Evolutionary conservation across 352 stramenopile genomes (phyloP).

Genomic region (Globisporangium canariense): DNA sequence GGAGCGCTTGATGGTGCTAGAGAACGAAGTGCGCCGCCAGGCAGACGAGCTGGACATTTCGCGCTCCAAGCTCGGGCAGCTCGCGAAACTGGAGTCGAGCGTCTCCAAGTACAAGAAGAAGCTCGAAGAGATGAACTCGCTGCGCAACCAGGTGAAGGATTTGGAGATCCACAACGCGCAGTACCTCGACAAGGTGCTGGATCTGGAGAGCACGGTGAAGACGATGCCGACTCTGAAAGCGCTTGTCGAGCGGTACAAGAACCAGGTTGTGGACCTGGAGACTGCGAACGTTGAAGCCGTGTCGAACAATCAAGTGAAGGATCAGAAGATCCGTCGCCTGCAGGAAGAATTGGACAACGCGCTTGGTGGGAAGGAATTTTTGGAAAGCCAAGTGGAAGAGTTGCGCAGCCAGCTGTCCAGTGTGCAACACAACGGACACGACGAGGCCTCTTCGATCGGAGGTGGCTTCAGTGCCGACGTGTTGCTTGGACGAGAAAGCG

Average conservation of each 20-base stretch:
- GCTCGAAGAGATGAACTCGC: constrained; percentile 80
- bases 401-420: constrained; percentile 60
- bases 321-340: constrained; percentile 76
- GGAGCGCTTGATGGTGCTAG: constrained; percentile 74
- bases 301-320: constrained; percentile 78
- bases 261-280: constrained; percentile 85
- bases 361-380: constrained; percentile 75
- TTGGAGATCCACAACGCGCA: constrained; percentile 75
- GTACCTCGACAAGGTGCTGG: constrained; percentile 82
- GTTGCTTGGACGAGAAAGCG: constrained; percentile 61
- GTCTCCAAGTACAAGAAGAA: constrained; percentile 86
- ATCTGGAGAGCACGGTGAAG: constrained; percentile 85
- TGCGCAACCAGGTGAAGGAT: constrained; percentile 74
- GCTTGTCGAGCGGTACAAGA: constrained; percentile 85
- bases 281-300: constrained; percentile 74
- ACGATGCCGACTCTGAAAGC: constrained; percentile 78
- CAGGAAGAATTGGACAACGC: constrained; percentile 85
- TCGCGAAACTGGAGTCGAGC: constrained; percentile 79
- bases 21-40: constrained; percentile 85
- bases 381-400: constrained; percentile 84
- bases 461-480: constrained; percentile 56
- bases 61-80: constrained; percentile 73
- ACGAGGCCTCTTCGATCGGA: constrained; percentile 33
- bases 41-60: constrained; percentile 85
- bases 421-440: constrained; percentile 43